These are phyloP conservation scores for Pelargonium citronellum DNA, from an alignment of 441 rosid species.

Conservation along the genomic window DNA sequence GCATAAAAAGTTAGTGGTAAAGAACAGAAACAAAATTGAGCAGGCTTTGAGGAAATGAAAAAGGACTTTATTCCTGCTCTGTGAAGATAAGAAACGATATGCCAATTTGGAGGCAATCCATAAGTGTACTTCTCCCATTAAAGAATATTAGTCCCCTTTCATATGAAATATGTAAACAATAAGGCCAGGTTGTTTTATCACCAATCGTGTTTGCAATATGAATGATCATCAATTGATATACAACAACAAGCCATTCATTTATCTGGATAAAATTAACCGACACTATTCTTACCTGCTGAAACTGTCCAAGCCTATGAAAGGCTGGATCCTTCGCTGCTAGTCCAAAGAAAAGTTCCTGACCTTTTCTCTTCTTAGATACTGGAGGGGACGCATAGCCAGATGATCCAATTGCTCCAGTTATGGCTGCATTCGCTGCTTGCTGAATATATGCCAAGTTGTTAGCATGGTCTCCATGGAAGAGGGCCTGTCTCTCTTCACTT, in stretches of 20 bases:
- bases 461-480: constrained; percentile 61
- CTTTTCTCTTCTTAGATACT: constrained; percentile 69
- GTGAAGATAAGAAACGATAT: not conserved
- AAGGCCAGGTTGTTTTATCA: not conserved
- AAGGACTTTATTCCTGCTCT: not conserved
- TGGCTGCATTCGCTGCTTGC: constrained; percentile 92
- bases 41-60: not conserved
- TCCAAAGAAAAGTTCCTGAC: constrained; percentile 68
- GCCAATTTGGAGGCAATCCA: not conserved
- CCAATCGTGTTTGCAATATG: not conserved
- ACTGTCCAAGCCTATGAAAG: constrained; percentile 51
- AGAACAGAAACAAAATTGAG: not conserved
- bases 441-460: constrained; percentile 58
- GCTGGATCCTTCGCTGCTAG: constrained; percentile 56
- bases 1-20: constrained; percentile 1
- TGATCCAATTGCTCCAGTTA: constrained; percentile 69
- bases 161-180: not conserved
- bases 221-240: not conserved
- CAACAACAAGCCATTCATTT: not conserved
- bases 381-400: constrained; percentile 76
- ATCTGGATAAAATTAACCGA: not conserved
- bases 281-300: constrained; percentile 62
- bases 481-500: constrained; percentile 71
- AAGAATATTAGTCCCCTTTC: not conserved
- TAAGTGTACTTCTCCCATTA: not conserved